phyloP scores from a whole-genome alignment of 257 asterid genomes.

The Gentiana dahurica region DNA sequence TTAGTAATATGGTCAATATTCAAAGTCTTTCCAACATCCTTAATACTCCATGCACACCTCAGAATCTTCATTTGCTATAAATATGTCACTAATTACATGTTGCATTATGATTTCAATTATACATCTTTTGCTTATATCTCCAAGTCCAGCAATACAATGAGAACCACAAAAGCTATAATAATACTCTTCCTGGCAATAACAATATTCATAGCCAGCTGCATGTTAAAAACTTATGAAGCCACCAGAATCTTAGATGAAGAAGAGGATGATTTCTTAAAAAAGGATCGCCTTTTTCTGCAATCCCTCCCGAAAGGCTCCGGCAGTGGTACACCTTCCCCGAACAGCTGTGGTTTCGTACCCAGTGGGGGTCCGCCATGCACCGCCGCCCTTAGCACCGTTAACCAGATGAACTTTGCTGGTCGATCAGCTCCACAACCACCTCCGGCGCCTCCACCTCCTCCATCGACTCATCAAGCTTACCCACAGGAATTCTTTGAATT shows the following conservation, averaged over 20 bases:
- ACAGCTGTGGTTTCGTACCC: constrained; percentile 22
- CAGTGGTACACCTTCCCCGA: constrained; percentile 13
- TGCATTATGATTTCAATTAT: too few species aligned
- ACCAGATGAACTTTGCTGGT: constrained; percentile 4
- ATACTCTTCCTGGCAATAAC: not conserved
- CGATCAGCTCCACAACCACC: not conserved
- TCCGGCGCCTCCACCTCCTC: not conserved
- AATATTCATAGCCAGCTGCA: not conserved
- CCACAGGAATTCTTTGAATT: not conserved
- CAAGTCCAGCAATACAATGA: not conserved
- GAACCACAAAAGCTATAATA: not conserved
- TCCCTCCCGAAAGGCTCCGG: constrained; percentile 15
- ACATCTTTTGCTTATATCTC: too few species aligned
- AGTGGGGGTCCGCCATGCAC: constrained; percentile 30
- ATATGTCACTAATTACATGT: too few species aligned
- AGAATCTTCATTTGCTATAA: too few species aligned
- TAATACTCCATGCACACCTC: too few species aligned
- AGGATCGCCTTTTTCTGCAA: constrained; percentile 16
- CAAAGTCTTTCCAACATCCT: too few species aligned
- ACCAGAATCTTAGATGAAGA: constrained; percentile 17
- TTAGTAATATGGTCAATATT: too few species aligned
- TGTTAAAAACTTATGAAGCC: constrained; percentile 11
- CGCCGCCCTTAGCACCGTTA: not conserved
- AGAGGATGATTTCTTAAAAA: constrained; percentile 5
- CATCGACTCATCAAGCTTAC: not conserved